These are phyloP conservation scores for Parietichytrium sp. DNA, from an alignment of 108 stramenopile species.

Conservation along the genomic window DNA sequence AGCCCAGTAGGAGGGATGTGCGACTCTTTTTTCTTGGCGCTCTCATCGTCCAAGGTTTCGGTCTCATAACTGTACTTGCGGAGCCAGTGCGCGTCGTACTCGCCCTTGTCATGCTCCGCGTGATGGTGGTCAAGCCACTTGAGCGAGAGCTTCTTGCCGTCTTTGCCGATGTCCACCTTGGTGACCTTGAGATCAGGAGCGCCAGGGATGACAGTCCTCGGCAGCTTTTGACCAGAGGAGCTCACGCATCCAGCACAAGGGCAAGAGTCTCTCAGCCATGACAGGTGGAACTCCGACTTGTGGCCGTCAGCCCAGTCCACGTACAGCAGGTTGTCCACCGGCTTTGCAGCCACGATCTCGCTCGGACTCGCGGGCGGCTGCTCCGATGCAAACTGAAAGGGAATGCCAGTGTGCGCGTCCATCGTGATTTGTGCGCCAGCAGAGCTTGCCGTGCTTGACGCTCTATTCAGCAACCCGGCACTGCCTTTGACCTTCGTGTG, in stretches of 20 bases:
- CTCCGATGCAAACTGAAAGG: neutral
- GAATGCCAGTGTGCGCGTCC: too few relatives aligned
- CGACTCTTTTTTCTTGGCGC: neutral
- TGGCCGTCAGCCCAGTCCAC: conserved; percentile 35
- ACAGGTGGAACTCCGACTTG: neutral
- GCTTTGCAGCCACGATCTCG: neutral
- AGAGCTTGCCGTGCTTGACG: too few relatives aligned
- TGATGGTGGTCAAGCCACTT: conserved; percentile 21
- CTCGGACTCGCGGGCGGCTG: neutral
- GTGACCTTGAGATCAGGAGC: neutral
- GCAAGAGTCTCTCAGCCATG: conserved; percentile 41
- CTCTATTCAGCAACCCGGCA: too few relatives aligned
- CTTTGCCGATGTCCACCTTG: neutral
- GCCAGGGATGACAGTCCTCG: conserved; percentile 4
- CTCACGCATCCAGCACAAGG: conserved; percentile 20
- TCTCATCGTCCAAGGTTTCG: neutral
- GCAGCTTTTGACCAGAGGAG: conserved; percentile 22
- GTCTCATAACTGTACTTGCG: conserved; percentile 16
- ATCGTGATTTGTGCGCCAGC: too few relatives aligned
- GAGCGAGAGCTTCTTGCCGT: neutral
- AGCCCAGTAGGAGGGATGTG: neutral
- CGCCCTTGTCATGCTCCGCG: neutral
- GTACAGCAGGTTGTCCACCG: neutral
- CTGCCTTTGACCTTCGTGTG: too few relatives aligned
- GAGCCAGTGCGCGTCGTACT: conserved; percentile 34